These are phyloP conservation scores for Populus tremula DNA, from an alignment of 345 rosid genomes.

Conservation along the genomic window DNA sequence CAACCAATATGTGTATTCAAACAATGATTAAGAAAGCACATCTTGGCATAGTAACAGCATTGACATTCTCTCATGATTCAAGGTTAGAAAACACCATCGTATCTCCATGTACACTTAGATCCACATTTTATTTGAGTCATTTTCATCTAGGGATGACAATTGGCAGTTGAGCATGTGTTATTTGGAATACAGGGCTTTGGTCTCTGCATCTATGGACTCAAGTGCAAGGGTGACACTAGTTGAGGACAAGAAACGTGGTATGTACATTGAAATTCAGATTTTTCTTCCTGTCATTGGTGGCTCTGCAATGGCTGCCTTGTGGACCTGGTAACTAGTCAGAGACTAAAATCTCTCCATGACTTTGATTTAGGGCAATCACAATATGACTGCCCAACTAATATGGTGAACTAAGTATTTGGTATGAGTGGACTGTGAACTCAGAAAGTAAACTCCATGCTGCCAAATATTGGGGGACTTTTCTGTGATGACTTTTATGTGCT, in stretches of 20 bases:
- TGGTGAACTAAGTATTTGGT: not conserved
- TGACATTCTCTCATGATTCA: constrained; percentile 81
- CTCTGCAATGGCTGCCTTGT: not conserved
- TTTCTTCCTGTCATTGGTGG: not conserved
- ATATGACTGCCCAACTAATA: not conserved
- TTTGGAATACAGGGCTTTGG: constrained; percentile 56
- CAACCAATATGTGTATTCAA: constrained; percentile 44
- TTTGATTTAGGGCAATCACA: not conserved
- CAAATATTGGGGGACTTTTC: not conserved
- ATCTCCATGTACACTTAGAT: not conserved
- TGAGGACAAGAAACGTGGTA: constrained; percentile 48
- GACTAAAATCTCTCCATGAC: not conserved
- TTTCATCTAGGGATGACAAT: not conserved
- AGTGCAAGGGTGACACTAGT: constrained; percentile 77
- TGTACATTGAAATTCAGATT: not conserved
- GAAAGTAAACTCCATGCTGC: not conserved
- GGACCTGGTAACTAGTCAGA: not conserved
- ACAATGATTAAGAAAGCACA: constrained; percentile 65
- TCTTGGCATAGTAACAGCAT: constrained; percentile 76
- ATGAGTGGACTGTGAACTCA: not conserved
- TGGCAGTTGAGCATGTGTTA: constrained; percentile 10
- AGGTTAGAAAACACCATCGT: constrained; percentile 41
- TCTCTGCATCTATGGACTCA: constrained; percentile 84
- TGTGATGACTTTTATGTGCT: not conserved
- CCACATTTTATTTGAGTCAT: not conserved